phyloP scores from a whole-genome alignment of 1,284 basidiomycete genomes.

The Austroboletus niveus region DNA sequence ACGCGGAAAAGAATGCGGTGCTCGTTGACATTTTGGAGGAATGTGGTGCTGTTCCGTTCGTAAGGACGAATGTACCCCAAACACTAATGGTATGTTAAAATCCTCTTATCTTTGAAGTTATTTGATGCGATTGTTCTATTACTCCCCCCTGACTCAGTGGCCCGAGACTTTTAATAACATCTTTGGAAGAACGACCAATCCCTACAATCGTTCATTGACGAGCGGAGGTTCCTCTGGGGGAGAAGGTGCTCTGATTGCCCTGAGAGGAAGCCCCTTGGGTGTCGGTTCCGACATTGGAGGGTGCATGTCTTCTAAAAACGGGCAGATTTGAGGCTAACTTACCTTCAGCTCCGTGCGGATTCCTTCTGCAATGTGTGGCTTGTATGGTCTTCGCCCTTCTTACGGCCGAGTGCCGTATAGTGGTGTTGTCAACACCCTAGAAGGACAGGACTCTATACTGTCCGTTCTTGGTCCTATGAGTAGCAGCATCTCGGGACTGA shows the following conservation, averaged over 20 bases:
- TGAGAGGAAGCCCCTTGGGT: slow-evolving; percentile 59
- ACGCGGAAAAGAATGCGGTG: slow-evolving; percentile 51
- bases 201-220: slow-evolving; percentile 51
- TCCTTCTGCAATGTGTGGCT: slow-evolving; percentile 62
- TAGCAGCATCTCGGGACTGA: slow-evolving; percentile 54
- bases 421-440: slow-evolving; percentile 59
- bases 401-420: slow-evolving; percentile 69
- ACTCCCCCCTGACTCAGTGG: slow-evolving; percentile 42
- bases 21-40: slow-evolving; percentile 60
- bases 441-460: slow-evolving; percentile 68
- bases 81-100: slow-evolving; percentile 50
- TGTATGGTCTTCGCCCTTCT: slow-evolving; percentile 72
- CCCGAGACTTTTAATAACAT: slow-evolving; percentile 60
- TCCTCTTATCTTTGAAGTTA: neutral
- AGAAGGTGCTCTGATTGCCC: slow-evolving; percentile 60
- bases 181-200: slow-evolving; percentile 71
- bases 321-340: neutral
- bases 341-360: slow-evolving; percentile 62
- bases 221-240: slow-evolving; percentile 64
- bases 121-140: neutral
- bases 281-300: slow-evolving; percentile 74
- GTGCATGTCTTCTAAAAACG: slow-evolving; percentile 21
- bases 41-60: slow-evolving; percentile 66
- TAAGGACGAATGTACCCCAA: slow-evolving; percentile 71
- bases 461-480: slow-evolving; percentile 76